phyloP scores from a whole-genome alignment of 768 basidiomycete species.

The Lactarius trivialis region DNA sequence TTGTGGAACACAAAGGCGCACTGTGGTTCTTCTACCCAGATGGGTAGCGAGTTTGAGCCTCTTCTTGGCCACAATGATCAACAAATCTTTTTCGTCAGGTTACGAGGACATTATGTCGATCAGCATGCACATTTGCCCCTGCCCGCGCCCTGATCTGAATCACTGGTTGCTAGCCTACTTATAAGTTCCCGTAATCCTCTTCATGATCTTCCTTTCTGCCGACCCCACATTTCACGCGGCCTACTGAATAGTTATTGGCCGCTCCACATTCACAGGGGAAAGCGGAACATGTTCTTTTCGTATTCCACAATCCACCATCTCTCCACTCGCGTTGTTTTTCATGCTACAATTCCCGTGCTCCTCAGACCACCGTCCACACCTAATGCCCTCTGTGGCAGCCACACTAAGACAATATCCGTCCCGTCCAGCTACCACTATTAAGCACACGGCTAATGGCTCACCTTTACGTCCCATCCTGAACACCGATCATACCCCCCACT shows the following conservation, averaged over 20 bases:
- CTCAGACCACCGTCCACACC: not conserved
- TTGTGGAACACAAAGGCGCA: conserved; percentile 4
- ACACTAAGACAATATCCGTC: not conserved
- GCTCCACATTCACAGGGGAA: not conserved
- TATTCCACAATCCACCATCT: not conserved
- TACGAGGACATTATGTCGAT: too few species aligned
- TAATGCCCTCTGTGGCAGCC: conserved; percentile 12
- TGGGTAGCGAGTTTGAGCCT: not conserved
- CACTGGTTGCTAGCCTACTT: not conserved
- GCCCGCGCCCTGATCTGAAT: conserved; percentile 6
- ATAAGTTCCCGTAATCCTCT: not conserved
- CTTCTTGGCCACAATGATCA: not conserved
- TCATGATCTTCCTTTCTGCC: not conserved
- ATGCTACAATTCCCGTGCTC: not conserved
- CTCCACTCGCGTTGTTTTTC: not conserved
- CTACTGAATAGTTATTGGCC: not conserved
- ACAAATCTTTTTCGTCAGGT: too few species aligned
- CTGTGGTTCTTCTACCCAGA: not conserved
- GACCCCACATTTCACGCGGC: not conserved
- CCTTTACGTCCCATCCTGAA: not conserved
- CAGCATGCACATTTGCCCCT: not conserved
- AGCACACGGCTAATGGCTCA: not conserved
- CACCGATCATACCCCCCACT: not conserved
- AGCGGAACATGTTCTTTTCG: not conserved
- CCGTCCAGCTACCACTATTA: conserved; percentile 1